A percentile compares a stretch with the other conserved stretches of the same genome.
phyloP scores from a whole-genome alignment of 176 grass and related monocot species.

The Aegilops longissima region DNA sequence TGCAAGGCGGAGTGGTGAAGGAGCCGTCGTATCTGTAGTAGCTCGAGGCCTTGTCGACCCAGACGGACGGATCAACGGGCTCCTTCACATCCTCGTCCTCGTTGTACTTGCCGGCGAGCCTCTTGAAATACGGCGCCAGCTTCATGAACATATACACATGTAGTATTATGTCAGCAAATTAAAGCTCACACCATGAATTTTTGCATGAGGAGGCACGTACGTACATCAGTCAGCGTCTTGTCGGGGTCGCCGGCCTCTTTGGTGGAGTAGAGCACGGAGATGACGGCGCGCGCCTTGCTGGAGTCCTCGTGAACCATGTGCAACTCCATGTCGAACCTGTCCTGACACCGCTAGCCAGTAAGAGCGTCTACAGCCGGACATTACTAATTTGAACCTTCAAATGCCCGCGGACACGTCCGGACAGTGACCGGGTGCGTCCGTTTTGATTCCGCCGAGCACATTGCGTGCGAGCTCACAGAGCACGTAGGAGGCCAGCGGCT shows the following conservation, averaged over 20 bases:
- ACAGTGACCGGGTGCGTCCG: no score
- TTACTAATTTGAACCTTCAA: no score
- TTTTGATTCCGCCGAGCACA: no score
- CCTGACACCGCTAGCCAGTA: not conserved
- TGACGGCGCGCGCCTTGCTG: conserved; percentile 46
- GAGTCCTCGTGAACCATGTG: conserved; percentile 65
- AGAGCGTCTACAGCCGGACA: not conserved
- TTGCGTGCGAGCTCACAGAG: no score
- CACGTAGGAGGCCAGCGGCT: no score
- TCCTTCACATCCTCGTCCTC: conserved; percentile 38
- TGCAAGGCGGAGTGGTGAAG: conserved; percentile 79
- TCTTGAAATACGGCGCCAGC: conserved; percentile 56
- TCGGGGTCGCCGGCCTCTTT: conserved; percentile 14
- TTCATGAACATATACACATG: not conserved
- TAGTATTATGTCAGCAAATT: not conserved
- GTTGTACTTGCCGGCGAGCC: conserved; percentile 28
- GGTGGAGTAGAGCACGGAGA: conserved; percentile 53
- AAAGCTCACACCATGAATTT: not conserved
- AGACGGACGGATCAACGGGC: conserved; percentile 39
- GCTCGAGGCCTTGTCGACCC: conserved; percentile 44
- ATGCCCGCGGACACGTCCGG: no score
- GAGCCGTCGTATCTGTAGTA: conserved; percentile 91
- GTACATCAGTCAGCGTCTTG: conserved; percentile 38
- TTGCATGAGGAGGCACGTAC: no score
- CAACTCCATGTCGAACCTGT: conserved; percentile 57